Evolutionary conservation across 495 filamentous ascomycete genomes (phyloP), one percentile per base, ranked within the genome.

Genomic region (Penicillium paradoxum): DNA sequence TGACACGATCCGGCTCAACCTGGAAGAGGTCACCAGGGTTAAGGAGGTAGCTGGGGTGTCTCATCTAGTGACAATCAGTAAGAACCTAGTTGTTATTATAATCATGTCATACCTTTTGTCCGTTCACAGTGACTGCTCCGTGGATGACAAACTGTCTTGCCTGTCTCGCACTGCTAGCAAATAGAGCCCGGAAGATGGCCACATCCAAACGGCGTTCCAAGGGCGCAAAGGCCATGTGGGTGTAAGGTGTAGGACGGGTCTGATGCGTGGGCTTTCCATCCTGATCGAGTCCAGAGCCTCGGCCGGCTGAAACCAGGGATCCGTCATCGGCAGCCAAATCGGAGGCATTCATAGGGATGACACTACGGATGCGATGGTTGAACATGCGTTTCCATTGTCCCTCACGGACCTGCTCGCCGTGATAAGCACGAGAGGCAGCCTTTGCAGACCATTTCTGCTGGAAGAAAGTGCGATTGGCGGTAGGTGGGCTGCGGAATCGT

Each of bases 1-100:
- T 78, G 27, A 97, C 95, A 52, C 83, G 82, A 6, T 93, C 89
- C 37, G 85, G 79, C 7, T 96, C 87, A 63, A 98, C 95, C 63
- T 92, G 88, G 79, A 97, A 98, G 78, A 98, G 87, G 65, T 98
- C 93, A 43, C 93, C 93, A 9, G 93, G 93, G 70, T 98, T 98
- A 24, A 98, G 85, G 63, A 91, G 87, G 72, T 97, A 98, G 55
- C 89, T 85, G 1, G 93, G 91, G 65, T 96, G 85, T 41, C 76
- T 79, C 88, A 97, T 95, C 93, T 97, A 60, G 24, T 21, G 21
- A 14, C 32, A 13, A 51, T 62, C 33, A 63, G 47, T 24, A 40
- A 40, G 10, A 13, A 54, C 42, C 21, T 9, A 22, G 30, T 30
- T 22, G 25, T n/a, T 49, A 4, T 17, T 2, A 32, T 8, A 13